phyloP scores from a whole-genome alignment of 2,329 filamentous ascomycete species.

The Exophiala lecanii-corni region DNA sequence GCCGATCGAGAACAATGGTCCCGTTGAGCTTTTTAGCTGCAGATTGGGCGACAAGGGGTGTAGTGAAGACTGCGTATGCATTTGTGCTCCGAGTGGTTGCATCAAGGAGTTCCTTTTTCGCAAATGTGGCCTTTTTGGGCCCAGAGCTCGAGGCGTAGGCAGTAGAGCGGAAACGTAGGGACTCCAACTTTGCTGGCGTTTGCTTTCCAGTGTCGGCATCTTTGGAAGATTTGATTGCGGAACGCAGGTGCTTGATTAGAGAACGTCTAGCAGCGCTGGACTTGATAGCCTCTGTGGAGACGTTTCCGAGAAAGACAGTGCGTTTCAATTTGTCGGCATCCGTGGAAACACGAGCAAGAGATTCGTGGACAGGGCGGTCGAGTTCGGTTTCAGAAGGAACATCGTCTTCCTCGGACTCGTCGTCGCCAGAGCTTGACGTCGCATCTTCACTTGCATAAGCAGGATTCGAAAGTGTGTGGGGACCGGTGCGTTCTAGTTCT shows the following conservation, averaged over 20 bases:
- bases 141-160: slow-evolving; percentile 72
- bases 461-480: too few species aligned
- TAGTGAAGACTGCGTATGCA: slow-evolving; percentile 87
- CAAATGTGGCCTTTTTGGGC: slow-evolving; percentile 91
- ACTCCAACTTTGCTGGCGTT: slow-evolving; percentile 69
- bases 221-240: slow-evolving; percentile 58
- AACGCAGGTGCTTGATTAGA: slow-evolving; percentile 71
- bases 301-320: slow-evolving; percentile 90
- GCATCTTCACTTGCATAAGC: slow-evolving; percentile 33
- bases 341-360: slow-evolving; percentile 29
- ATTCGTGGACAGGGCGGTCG: slow-evolving; percentile 33
- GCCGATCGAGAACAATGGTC: slow-evolving; percentile 74
- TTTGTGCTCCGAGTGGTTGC: slow-evolving; percentile 90
- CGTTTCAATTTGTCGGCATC: slow-evolving; percentile 71
- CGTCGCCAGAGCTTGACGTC: slow-evolving; percentile 25
- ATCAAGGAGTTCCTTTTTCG: slow-evolving; percentile 84
- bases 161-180: slow-evolving; percentile 88
- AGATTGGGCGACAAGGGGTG: slow-evolving; percentile 66
- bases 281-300: slow-evolving; percentile 75
- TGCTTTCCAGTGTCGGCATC: slow-evolving; percentile 36
- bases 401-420: slow-evolving; percentile 24
- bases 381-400: slow-evolving; percentile 23
- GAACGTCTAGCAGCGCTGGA: slow-evolving; percentile 76
- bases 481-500: slow-evolving; percentile 33
- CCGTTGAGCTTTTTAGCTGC: slow-evolving; percentile 78